Base-by-base conservation (phyloP, 2,329 filamentous ascomycete species). In the Aspergillus sp. region DNA sequence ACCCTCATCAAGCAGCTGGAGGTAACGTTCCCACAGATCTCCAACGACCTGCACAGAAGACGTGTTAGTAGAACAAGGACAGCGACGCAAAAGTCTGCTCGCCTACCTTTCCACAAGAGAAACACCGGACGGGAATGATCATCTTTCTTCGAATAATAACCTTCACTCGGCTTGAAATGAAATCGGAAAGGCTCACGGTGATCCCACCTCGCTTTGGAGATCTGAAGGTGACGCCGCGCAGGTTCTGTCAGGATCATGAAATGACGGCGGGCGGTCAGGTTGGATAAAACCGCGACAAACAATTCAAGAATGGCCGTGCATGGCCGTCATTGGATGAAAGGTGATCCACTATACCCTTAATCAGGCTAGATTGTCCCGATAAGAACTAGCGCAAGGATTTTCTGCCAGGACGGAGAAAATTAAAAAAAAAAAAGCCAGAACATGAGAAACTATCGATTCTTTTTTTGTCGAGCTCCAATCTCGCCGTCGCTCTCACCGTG, bases 91-190 rank as follows among this genome's bases (percentile, higher is more conserved):
- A 30, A 30, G 8, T 11, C 10, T 11, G 26, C 19, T 54, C 50
- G 26, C 75, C 54, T 76, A 96, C 94, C 89, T 99, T 99, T 74
- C 94, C 94, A 75, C 94, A 99, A 53, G 94, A 97, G 77, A 99
- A 99, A 79, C 94, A 99, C 63, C 94, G 90, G 61, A 99, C 90
- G 2, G 94, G 94, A 63, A 99, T 97, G 76, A 99, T 99, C 94
- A 99, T 99, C 47, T 53, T 49, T 42, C 52, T 22, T 17, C 40
- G 9, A 13, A n/a, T 16, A 38, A n/a, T n/a, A 11, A n/a, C 16
- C 14, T 38, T n/a, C 16, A 38, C 16, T n/a, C 24, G 19, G 43
- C 24, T 40, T 46, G 40, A 45, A 43, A 49, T 43, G 11, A 10
- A 16, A 20, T 44, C 20, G 41, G 19, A 11, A 26, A 44, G 19